Conservation (phyloP, 352 stramenopile species). For the Phytophthora cajani region DNA sequence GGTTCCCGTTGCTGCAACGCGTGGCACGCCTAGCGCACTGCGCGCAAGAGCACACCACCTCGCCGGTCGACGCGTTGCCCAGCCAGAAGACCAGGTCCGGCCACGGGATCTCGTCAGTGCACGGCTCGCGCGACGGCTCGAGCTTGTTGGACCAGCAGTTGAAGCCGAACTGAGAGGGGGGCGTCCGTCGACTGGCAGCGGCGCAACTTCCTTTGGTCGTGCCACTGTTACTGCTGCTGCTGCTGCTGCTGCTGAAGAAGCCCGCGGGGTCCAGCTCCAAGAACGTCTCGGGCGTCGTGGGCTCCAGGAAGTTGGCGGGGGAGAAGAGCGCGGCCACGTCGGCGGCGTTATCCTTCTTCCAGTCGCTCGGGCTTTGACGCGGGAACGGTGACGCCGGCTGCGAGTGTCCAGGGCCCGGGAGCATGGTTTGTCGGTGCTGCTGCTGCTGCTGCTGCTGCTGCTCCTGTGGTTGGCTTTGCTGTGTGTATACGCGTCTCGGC, state of each 20-base stretch:
- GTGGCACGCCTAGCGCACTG: constrained; percentile 34
- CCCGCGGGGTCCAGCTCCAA: constrained; percentile 28
- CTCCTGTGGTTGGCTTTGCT: neutral
- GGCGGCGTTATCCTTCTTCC: constrained; percentile 13
- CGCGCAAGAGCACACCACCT: constrained; percentile 54
- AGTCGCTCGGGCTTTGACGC: constrained; percentile 5
- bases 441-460: neutral
- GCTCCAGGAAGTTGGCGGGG: constrained; percentile 31
- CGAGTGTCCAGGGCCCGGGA: constrained; percentile 18
- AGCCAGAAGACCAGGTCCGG: constrained; percentile 68
- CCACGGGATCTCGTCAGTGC: constrained; percentile 62
- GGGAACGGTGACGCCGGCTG: constrained; percentile 8
- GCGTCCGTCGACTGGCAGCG: neutral
- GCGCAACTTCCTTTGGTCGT: constrained; percentile 32
- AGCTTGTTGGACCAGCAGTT: constrained; percentile 31
- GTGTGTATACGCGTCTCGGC: constrained; percentile 19
- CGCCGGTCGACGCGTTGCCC: constrained; percentile 50
- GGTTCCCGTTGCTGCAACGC: constrained; percentile 14
- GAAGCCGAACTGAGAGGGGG: neutral
- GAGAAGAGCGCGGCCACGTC: constrained; percentile 28
- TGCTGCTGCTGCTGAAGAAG: constrained; percentile 23
- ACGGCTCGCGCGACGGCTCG: constrained; percentile 61
- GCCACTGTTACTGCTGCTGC: neutral
- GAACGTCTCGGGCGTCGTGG: constrained; percentile 36
- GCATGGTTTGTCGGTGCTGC: constrained; percentile 12